Conservation (phyloP, 2,329 filamentous ascomycete species). For the Penicillium nordicum region DNA sequence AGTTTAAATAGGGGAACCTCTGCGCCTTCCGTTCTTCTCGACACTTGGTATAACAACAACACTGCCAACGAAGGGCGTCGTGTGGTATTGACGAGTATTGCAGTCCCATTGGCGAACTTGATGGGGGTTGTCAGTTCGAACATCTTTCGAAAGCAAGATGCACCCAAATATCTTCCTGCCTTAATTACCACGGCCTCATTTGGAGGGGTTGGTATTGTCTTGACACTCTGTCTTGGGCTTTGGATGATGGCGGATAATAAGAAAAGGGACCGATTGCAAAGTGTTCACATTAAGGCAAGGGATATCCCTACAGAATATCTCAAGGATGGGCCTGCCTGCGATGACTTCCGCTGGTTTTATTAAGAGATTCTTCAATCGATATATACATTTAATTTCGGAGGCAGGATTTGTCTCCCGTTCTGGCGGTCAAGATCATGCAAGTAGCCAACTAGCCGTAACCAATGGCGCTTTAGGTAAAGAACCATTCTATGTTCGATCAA, state of each 20-base stretch:
- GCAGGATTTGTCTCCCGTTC: too few species aligned
- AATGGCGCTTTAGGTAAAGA: too few species aligned
- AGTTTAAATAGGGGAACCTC: conserved; percentile 51
- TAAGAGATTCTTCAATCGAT: conserved; percentile 46
- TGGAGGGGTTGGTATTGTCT: conserved; percentile 55
- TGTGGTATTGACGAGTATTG: conserved; percentile 63
- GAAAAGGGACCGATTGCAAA: conserved; percentile 54
- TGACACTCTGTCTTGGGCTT: conserved; percentile 52
- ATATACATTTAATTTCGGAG: background rate
- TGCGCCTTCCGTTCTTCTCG: conserved; percentile 59
- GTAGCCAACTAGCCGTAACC: background rate
- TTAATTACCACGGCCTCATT: conserved; percentile 51
- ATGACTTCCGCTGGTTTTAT: conserved; percentile 54
- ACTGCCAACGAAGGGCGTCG: conserved; percentile 68
- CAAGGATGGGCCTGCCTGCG: conserved; percentile 48
- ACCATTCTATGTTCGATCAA: background rate
- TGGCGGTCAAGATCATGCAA: too few species aligned
- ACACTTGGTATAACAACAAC: conserved; percentile 73
- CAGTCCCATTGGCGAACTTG: conserved; percentile 66
- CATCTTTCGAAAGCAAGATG: conserved; percentile 59
- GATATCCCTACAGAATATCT: conserved; percentile 53
- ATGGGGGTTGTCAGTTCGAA: conserved; percentile 67
- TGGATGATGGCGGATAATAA: conserved; percentile 52
- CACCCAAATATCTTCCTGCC: conserved; percentile 61
- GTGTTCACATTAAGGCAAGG: conserved; percentile 50